Percentiles rank a stretch among this genome's conserved stretches.
These are phyloP conservation scores for Physcia stellaris DNA, from an alignment of 495 filamentous ascomycete species.

Conservation along the genomic window DNA sequence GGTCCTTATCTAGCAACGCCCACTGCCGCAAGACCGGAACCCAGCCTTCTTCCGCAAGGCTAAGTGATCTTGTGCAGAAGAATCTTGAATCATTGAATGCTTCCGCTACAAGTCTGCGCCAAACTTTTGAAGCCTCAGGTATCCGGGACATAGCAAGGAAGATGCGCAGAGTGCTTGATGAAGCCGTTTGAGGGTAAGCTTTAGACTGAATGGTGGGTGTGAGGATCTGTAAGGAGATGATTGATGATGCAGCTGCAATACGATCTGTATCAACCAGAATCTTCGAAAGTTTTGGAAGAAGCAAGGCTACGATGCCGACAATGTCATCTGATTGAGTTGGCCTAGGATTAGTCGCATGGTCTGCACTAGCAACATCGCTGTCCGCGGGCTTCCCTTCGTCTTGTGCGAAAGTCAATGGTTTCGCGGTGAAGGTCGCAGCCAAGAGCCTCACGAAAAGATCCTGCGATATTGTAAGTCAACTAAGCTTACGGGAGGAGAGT, in stretches of 20 bases:
- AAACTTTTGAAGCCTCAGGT: slow-evolving; percentile 68
- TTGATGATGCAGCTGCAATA: slow-evolving; percentile 57
- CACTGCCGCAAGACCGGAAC: slow-evolving; percentile 72
- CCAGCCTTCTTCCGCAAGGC: slow-evolving; percentile 61
- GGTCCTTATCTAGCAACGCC: slow-evolving; percentile 73
- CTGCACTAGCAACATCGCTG: no score
- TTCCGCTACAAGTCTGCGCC: slow-evolving; percentile 86
- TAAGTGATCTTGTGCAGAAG: slow-evolving; percentile 48
- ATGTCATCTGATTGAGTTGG: slow-evolving; percentile 72
- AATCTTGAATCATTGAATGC: slow-evolving; percentile 84
- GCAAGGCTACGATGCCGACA: slow-evolving; percentile 60
- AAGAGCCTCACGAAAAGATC: slow-evolving; percentile 80
- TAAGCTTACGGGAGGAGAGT: neutral
- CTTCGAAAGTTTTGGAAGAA: slow-evolving; percentile 72
- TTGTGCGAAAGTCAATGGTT: slow-evolving; percentile 50
- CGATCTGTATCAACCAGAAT: slow-evolving; percentile 79
- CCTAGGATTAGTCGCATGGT: no score
- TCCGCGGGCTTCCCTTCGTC: no score
- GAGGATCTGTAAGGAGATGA: slow-evolving; percentile 73
- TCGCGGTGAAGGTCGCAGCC: slow-evolving; percentile 80
- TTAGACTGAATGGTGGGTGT: slow-evolving; percentile 74
- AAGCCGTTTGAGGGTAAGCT: slow-evolving; percentile 76
- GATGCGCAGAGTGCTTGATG: slow-evolving; percentile 52
- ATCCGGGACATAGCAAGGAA: slow-evolving; percentile 65
- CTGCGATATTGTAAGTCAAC: slow-evolving; percentile 39